Base-by-base conservation (phyloP, 192 early-diverging fungal species). In the Entomortierella lignicola region DNA sequence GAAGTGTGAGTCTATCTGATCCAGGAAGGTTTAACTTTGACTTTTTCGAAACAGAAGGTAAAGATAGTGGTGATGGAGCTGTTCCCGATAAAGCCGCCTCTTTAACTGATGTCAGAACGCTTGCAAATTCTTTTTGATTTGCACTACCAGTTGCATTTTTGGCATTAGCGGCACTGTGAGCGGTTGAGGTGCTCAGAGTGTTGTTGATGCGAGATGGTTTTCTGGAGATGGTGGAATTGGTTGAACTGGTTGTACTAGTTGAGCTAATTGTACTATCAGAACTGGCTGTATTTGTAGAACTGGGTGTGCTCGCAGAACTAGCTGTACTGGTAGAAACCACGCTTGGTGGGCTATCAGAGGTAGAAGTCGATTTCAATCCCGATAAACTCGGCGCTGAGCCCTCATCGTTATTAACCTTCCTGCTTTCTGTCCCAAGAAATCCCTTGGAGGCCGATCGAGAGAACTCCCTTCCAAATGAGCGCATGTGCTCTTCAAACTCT, bases 401-500 rank as follows among this genome's bases (percentile, higher is more conserved):
- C 3, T n/a, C 23, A 1, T n/a, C 55, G 30, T 23, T 32, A 12
- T 29, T 23, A 1, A 10, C 2, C 27, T 23, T 42, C 55, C 50
- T 67, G 32, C 20, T 53, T 43, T 71, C 58, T 18, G 60, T 71
- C 53, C 58, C 58, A 29, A 71, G 70, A 57, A 72, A 72, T 26
- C 61, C 61, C 27, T 72, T 72, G 41, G 70, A 72, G 4, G 70
- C 70, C 37, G 60, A 58, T 34, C 70, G 37, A 21, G 60, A 57
- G 30, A 72, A 72, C 47, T 72, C 70, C 21, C 60, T 53, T 29
- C 61, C 42, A 62, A 72, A 72, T 1, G 54, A 58, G 26, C 61
- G 47, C 61, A 63, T 63, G 27, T 72, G 70, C 43, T 55, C 27
- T 43, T 72, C 55, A 58, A 80, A 89, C 44, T 94, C 89, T 7